These are phyloP conservation scores for Platismatia glauca DNA, from an alignment of 495 filamentous ascomycete species.

Conservation along the genomic window DNA sequence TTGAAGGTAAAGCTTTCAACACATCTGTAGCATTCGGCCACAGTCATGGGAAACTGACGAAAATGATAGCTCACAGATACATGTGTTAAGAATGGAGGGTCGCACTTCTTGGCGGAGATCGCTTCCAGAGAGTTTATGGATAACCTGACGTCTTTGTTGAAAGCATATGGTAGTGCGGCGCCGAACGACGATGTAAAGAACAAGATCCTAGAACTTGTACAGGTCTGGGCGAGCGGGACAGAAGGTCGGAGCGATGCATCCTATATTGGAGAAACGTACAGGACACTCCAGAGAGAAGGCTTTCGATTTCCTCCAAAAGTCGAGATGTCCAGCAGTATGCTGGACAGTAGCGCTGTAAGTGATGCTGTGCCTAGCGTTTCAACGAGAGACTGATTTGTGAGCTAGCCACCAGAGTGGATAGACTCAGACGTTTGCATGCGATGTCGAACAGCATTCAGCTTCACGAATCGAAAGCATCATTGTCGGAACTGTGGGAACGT, in stretches of 20 bases:
- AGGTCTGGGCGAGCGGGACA: conserved; percentile 85
- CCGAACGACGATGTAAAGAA: conserved; percentile 76
- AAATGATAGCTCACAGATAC: conserved; percentile 73
- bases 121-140: conserved; percentile 98
- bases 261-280: conserved; percentile 84
- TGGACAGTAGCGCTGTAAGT: conserved; percentile 91
- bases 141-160: conserved; percentile 82
- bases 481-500: conserved; percentile 96
- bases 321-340: conserved; percentile 86
- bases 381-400: conserved; percentile 19
- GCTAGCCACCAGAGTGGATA: conserved; percentile 89
- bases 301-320: conserved; percentile 82
- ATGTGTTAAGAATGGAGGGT: conserved; percentile 95
- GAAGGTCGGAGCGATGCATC: conserved; percentile 74
- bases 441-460: conserved; percentile 88
- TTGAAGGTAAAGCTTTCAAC: conserved; percentile 56
- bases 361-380: conserved; percentile 2
- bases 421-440: conserved; percentile 99
- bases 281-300: conserved; percentile 68
- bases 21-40: background rate
- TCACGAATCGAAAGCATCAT: conserved; percentile 96
- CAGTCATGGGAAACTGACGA: conserved; percentile 5
- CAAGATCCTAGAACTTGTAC: conserved; percentile 88
- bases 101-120: conserved; percentile 92
- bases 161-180: conserved; percentile 62